Percentiles rank a stretch among this genome's conserved stretches.
These are phyloP conservation scores for Dictyostelium firmibasis DNA, from an alignment of 78 protist species.

Conservation along the genomic window DNA sequence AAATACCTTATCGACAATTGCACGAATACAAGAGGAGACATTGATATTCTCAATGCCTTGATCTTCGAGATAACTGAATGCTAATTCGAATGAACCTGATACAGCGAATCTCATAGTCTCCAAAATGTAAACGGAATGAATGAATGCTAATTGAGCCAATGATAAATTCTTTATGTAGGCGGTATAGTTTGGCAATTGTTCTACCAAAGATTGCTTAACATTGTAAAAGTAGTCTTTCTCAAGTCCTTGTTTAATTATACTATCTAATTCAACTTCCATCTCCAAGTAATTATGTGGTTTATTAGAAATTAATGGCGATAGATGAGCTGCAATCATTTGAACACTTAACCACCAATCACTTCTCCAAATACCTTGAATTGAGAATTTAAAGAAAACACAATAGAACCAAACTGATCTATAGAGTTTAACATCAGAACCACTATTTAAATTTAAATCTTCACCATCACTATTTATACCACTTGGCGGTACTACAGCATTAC, in stretches of 20 bases:
- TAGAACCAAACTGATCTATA: slow-evolving; percentile 78
- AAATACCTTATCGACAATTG: slow-evolving; percentile 58
- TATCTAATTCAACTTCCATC: slow-evolving; percentile 52
- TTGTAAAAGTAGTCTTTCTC: slow-evolving; percentile 54
- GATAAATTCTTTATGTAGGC: slow-evolving; percentile 46
- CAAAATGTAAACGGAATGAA: slow-evolving; percentile 58
- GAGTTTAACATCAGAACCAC: not conserved
- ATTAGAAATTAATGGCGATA: slow-evolving; percentile 39
- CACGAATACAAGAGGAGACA: slow-evolving; percentile 39
- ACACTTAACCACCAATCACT: slow-evolving; percentile 66
- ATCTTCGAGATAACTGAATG: slow-evolving; percentile 76
- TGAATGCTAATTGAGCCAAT: slow-evolving; percentile 38
- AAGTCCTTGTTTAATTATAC: slow-evolving; percentile 56
- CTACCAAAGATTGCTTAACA: slow-evolving; percentile 17
- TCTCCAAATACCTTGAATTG: slow-evolving; percentile 63
- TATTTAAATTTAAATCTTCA: not conserved
- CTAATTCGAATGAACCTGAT: slow-evolving; percentile 40
- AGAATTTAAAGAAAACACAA: slow-evolving; percentile 73
- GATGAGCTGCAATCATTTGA: slow-evolving; percentile 60
- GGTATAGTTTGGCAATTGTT: slow-evolving; percentile 33
- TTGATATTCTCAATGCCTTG: slow-evolving; percentile 56
- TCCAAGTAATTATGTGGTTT: slow-evolving; percentile 46
- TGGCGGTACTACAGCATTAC: not conserved
- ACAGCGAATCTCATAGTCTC: slow-evolving; percentile 63
- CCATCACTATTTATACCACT: not conserved